Conservation (phyloP, 1,284 basidiomycete genomes). For the Jaminaea rosea region DNA sequence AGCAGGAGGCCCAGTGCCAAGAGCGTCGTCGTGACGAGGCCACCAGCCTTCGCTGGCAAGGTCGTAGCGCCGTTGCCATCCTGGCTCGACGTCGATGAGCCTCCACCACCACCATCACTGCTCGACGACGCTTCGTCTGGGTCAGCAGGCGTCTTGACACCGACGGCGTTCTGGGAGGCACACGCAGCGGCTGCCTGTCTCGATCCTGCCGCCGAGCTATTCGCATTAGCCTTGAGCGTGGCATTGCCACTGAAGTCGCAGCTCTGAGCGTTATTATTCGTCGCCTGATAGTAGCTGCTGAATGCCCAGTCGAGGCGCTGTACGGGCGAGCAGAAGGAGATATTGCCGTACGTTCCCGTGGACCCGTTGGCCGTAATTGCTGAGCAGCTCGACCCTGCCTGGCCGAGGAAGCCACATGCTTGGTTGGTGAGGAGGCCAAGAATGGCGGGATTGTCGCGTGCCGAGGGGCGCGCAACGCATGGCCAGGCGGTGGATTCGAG, state of each 20-base stretch:
- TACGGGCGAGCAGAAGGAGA: constrained; percentile 68
- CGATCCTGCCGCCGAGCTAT: too few species aligned
- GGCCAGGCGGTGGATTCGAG: constrained; percentile 58
- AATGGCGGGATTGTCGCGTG: constrained; percentile 59
- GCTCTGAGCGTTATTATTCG: constrained; percentile 54
- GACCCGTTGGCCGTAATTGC: constrained; percentile 65
- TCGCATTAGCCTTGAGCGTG: constrained; percentile 50
- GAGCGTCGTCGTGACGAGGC: too few species aligned
- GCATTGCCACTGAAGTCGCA: constrained; percentile 76
- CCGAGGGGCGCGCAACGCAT: constrained; percentile 62
- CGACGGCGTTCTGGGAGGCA: too few species aligned
- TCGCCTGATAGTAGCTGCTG: constrained; percentile 56
- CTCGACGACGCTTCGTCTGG: too few species aligned
- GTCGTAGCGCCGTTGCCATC: too few species aligned
- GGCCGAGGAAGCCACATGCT: constrained; percentile 65
- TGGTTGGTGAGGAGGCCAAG: constrained; percentile 63
- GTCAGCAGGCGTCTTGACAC: too few species aligned
- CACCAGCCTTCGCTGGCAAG: too few species aligned
- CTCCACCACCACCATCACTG: too few species aligned
- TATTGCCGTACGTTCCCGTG: constrained; percentile 64
- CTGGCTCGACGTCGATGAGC: too few species aligned
- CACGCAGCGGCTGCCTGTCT: too few species aligned
- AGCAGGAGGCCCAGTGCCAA: too few species aligned
- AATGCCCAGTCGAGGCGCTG: constrained; percentile 54
- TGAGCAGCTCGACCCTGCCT: too few species aligned